Evolutionary conservation across 768 basidiomycete genomes (phyloP).

Genomic region (Lentinula edodes): DNA sequence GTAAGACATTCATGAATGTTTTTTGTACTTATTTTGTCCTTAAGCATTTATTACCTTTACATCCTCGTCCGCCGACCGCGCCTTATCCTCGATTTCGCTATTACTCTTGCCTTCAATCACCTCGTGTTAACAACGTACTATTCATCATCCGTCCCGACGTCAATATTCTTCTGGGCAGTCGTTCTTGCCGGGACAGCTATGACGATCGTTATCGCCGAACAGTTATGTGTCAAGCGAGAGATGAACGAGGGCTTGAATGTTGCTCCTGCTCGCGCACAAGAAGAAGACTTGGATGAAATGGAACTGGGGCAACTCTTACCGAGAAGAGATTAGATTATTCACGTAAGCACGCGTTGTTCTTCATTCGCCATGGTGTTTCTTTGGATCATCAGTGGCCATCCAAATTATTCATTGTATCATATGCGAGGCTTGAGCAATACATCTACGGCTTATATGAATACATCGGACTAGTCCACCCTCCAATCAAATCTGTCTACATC

Average conservation of each 20-base stretch:
- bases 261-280: constrained; percentile 39
- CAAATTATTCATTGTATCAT: not conserved
- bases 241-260: constrained; percentile 80
- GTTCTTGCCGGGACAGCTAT: constrained; percentile 64
- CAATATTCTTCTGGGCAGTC: constrained; percentile 89
- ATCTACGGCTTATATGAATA: not conserved
- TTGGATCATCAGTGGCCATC: not conserved
- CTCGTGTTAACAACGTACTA: constrained; percentile 93
- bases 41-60: constrained; percentile 75
- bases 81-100: constrained; percentile 88
- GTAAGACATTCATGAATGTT: not conserved
- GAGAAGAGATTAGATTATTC: constrained; percentile 29
- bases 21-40: not conserved
- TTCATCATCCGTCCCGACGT: constrained; percentile 76
- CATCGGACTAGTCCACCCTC: not conserved
- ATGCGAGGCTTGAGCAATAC: not conserved
- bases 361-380: not conserved
- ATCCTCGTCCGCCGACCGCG: constrained; percentile 86
- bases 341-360: not conserved
- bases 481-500: too few relatives aligned
- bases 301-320: constrained; percentile 41
- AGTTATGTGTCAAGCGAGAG: constrained; percentile 85
- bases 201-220: constrained; percentile 81
- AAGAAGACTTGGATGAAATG: constrained; percentile 55
- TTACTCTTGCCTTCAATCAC: constrained; percentile 90